Evolutionary conservation across 2,329 filamentous ascomycete genomes (phyloP).

Genomic region (Pestalotiopsis fici): DNA sequence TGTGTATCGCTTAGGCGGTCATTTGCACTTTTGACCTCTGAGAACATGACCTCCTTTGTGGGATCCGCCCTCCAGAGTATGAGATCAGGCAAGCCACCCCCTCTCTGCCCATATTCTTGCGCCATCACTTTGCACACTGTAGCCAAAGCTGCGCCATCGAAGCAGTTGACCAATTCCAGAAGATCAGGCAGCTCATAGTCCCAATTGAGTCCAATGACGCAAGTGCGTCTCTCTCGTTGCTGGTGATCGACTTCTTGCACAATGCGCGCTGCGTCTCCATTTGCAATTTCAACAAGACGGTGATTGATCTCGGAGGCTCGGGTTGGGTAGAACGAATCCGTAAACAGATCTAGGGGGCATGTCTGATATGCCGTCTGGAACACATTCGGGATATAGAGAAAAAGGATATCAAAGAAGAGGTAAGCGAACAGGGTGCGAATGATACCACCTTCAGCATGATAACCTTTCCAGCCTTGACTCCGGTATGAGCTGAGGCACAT

Average conservation of each 20-base stretch:
- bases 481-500: slow-evolving; percentile 93
- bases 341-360: slow-evolving; percentile 88
- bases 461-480: slow-evolving; percentile 86
- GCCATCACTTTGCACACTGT: slow-evolving; percentile 91
- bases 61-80: slow-evolving; percentile 73
- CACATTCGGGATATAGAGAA: slow-evolving; percentile 91
- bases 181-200: slow-evolving; percentile 79
- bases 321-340: slow-evolving; percentile 85
- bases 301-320: slow-evolving; percentile 89
- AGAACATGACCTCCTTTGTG: slow-evolving; percentile 68
- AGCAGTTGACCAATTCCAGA: slow-evolving; percentile 75
- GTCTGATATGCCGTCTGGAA: slow-evolving; percentile 97
- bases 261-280: slow-evolving; percentile 71
- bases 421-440: slow-evolving; percentile 88
- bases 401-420: slow-evolving; percentile 91
- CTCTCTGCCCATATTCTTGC: slow-evolving; percentile 87
- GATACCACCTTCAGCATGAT: slow-evolving; percentile 89
- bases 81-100: slow-evolving; percentile 88
- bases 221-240: slow-evolving; percentile 72
- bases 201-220: slow-evolving; percentile 92
- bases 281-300: slow-evolving; percentile 82
- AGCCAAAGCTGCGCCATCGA: slow-evolving; percentile 77
- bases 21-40: slow-evolving; percentile 81
- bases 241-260: slow-evolving; percentile 68
- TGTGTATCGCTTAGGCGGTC: slow-evolving; percentile 96